Evolutionary conservation across 2,329 filamentous ascomycete species (phyloP).

Genomic region (Colletotrichum limetticola): DNA sequence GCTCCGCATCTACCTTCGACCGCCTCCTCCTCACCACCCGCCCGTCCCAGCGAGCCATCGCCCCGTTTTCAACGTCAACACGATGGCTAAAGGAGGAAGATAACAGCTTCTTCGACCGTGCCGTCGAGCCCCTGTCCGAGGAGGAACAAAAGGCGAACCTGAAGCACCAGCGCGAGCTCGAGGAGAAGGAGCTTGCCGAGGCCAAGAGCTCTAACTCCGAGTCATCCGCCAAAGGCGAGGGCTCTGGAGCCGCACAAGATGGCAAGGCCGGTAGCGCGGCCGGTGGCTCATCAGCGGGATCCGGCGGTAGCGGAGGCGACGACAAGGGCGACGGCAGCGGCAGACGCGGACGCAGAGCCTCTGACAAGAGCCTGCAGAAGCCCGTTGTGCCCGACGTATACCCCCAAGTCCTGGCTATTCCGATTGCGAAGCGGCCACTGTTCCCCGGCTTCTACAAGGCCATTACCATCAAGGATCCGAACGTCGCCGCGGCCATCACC

Average conservation of each 20-base stretch:
- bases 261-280: conserved; percentile 68
- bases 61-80: conserved; percentile 50
- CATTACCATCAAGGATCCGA: conserved; percentile 93
- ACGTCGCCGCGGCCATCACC: conserved; percentile 90
- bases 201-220: conserved; percentile 52
- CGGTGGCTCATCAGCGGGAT: conserved; percentile 60
- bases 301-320: conserved; percentile 57
- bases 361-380: conserved; percentile 84
- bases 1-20: conserved; percentile 41
- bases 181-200: conserved; percentile 60
- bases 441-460: conserved; percentile 99
- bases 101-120: conserved; percentile 61
- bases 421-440: conserved; percentile 90
- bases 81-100: conserved; percentile 48
- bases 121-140: conserved; percentile 61
- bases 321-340: conserved; percentile 64
- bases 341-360: conserved; percentile 75
- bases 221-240: conserved; percentile 58
- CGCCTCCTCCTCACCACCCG: conserved; percentile 43
- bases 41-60: conserved; percentile 40
- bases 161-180: conserved; percentile 56
- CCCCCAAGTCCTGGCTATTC: conserved; percentile 96
- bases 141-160: conserved; percentile 64
- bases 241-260: conserved; percentile 54
- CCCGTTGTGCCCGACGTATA: conserved; percentile 93